These are phyloP conservation scores for Penicillium capsulatum DNA, from an alignment of 2,329 filamentous ascomycete species.

Conservation along the genomic window DNA sequence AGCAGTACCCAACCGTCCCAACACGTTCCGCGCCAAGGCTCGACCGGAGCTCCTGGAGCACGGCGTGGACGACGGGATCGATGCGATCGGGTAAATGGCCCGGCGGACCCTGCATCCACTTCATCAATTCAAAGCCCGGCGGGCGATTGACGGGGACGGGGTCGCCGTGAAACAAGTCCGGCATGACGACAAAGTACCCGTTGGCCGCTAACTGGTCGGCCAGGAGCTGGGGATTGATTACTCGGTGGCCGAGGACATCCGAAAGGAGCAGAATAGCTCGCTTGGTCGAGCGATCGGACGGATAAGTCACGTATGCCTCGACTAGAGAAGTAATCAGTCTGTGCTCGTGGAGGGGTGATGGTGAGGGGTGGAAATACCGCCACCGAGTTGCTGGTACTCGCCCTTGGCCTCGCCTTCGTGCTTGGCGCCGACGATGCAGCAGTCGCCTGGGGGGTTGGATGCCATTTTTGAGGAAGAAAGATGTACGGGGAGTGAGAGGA, in stretches of 20 bases:
- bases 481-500: background rate
- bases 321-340: conserved; percentile 8
- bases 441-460: conserved; percentile 15
- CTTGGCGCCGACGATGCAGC: conserved; percentile 15
- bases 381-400: conserved; percentile 12
- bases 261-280: conserved; percentile 16
- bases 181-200: conserved; percentile 21
- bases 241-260: conserved; percentile 21
- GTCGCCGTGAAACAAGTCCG: conserved; percentile 21
- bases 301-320: conserved; percentile 14
- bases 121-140: conserved; percentile 14
- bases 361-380: too few species aligned
- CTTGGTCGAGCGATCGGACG: conserved; percentile 7
- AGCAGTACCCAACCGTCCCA: conserved; percentile 20
- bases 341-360: too few species aligned
- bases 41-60: conserved; percentile 15
- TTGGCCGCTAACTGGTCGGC: conserved; percentile 20
- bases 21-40: conserved; percentile 15
- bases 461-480: conserved; percentile 7
- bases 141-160: conserved; percentile 15
- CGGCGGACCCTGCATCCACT: conserved; percentile 18
- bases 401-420: conserved; percentile 19
- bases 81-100: conserved; percentile 14
- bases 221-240: conserved; percentile 20
- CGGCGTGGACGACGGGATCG: conserved; percentile 16